Base-by-base conservation (phyloP, 1,284 basidiomycete species). In the Sphagnurus paluster region DNA sequence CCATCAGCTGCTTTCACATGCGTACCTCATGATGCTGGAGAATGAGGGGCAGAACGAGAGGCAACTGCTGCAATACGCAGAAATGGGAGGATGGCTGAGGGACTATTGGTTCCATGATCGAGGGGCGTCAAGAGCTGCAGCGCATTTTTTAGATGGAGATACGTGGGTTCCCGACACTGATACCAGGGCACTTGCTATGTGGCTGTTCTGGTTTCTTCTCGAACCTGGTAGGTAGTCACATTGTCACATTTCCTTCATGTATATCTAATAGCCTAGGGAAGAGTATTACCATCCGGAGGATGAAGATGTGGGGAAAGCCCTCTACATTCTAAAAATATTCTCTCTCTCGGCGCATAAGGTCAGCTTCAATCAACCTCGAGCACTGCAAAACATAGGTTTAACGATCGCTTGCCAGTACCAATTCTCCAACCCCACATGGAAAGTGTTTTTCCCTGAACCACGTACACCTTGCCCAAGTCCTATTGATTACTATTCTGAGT, bases 1-100 rank as follows among this genome's bases (percentile, higher is more conserved):
- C 23, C 57, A 61, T 41, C 69, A 70, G 11, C 66, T 84, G 34
- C 72, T 93, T 2, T 87, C 82, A 73, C 74, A 77, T 11, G 72
- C 82, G 1, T 92, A 87, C 61, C 64, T 90, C 44, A 80, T 93
- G 80, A 71, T 90, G 66, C 66, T 85, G 35, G 91, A 94, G 68
- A 88, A 90, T 61, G 84, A 91, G 45, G 88, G 85, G 28, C 84
- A 80, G 64, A 94, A 94, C 57, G 71, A 79, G 41, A 63, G 44
- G 23, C 88, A 91, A 56, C 72, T 93, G 24, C 63, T 77, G 38
- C 78, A 75, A 55, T 85, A 69, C 62, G 79, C 68, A 29, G 66
- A 56, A 48, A 74, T 75, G 45, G 67, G 69, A 52, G 64, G 44
- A 30, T 84, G 75, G 80, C 54, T 80, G 26, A 67, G 66, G 52